Evolutionary conservation across 2,329 filamentous ascomycete genomes (phyloP).

Genomic region (Exophiala spinifera): DNA sequence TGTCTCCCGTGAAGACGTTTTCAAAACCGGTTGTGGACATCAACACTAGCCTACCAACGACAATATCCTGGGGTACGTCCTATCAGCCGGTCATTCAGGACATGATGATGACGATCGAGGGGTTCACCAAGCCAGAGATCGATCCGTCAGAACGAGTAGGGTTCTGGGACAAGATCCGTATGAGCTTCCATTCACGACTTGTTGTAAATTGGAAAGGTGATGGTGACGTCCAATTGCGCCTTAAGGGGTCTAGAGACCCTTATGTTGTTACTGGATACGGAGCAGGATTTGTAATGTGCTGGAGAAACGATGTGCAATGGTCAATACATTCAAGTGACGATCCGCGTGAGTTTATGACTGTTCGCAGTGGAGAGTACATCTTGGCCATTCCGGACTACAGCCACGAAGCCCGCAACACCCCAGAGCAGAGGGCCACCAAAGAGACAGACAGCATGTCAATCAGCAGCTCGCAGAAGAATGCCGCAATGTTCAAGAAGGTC

Average conservation of each 20-base stretch:
- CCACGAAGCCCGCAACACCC: conserved; percentile 72
- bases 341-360: conserved; percentile 88
- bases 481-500: conserved; percentile 94
- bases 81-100: conserved; percentile 98
- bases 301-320: conserved; percentile 90
- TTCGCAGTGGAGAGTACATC: conserved; percentile 92
- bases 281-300: conserved; percentile 96
- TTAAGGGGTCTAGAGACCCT: conserved; percentile 88
- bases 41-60: conserved; percentile 86
- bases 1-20: conserved; percentile 93
- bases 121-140: conserved; percentile 91
- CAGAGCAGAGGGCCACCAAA: conserved; percentile 35
- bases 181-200: conserved; percentile 90
- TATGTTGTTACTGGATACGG: conserved; percentile 91
- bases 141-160: conserved; percentile 91
- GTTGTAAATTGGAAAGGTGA: conserved; percentile 90
- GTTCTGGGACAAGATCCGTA: conserved; percentile 97
- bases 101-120: conserved; percentile 99
- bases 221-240: conserved; percentile 86
- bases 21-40: conserved; percentile 90
- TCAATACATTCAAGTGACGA: conserved; percentile 81
- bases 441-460: conserved; percentile 60
- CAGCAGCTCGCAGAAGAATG: conserved; percentile 64
- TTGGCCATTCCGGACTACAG: conserved; percentile 92
- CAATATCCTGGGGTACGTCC: conserved; percentile 94